Conservation (phyloP, 106 monocot species). For the Dendrobium officinale region DNA sequence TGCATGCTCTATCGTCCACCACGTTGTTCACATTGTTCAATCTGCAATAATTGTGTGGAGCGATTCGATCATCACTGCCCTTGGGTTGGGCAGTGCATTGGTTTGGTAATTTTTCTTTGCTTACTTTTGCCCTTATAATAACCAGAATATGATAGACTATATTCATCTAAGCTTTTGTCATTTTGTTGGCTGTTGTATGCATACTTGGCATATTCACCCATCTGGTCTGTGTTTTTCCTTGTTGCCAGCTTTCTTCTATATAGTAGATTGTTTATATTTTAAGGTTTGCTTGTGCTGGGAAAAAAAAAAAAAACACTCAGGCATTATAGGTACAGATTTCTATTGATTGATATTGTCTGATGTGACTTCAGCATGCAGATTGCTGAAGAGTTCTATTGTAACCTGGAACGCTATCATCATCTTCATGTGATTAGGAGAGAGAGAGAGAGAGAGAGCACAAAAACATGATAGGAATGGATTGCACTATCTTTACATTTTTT, state of each 20-base stretch:
- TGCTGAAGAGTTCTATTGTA: not conserved
- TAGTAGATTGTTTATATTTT: not conserved
- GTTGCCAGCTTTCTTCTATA: not conserved
- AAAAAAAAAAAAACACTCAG: not conserved
- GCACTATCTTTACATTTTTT: not conserved
- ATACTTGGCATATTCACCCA: not conserved
- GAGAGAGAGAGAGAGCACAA: not conserved
- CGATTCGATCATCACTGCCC: constrained; percentile 97
- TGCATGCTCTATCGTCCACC: constrained; percentile 96
- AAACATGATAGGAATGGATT: not conserved
- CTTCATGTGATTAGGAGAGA: not conserved
- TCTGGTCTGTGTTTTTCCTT: not conserved
- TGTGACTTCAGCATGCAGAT: not conserved
- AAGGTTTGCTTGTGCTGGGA: not conserved
- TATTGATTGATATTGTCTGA: not conserved
- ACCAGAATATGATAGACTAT: not conserved
- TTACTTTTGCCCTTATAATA: not conserved
- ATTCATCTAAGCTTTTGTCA: not conserved
- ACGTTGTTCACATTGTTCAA: constrained; percentile 91
- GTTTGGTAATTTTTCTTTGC: constrained; percentile 38
- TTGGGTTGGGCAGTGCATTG: constrained; percentile 99
- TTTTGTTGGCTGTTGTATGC: not conserved
- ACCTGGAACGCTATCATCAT: not conserved
- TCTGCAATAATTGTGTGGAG: constrained; percentile 96
- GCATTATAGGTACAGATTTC: not conserved